A percentile compares a stretch with the other conserved stretches of the same genome.
Conservation (phyloP, 2,329 filamentous ascomycete genomes). For the Scedosporium minutisporum region DNA sequence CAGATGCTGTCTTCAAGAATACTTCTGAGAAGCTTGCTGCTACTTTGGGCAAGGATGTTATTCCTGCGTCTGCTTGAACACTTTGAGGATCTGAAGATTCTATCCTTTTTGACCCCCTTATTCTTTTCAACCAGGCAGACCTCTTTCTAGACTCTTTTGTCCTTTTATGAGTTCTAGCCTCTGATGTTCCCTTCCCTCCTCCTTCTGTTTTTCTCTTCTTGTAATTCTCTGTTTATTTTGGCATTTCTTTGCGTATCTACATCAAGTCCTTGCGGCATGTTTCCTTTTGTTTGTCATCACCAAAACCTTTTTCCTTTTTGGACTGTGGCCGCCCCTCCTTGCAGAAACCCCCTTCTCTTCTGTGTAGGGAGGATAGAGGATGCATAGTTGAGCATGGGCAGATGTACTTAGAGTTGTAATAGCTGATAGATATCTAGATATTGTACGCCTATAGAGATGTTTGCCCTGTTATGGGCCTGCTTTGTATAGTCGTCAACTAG, state of each 20-base stretch:
- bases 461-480: not conserved
- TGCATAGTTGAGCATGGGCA: too few species aligned
- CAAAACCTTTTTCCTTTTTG: not conserved
- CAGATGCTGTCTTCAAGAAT: constrained; percentile 50
- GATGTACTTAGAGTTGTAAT: not conserved
- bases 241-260: not conserved
- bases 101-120: not conserved
- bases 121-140: not conserved
- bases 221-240: not conserved
- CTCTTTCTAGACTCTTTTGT: not conserved
- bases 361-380: too few species aligned
- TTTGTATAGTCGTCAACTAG: not conserved
- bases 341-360: too few species aligned
- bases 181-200: not conserved
- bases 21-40: constrained; percentile 41
- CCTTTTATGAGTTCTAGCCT: not conserved
- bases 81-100: not conserved
- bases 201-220: not conserved
- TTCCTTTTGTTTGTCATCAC: not conserved
- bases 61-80: not conserved
- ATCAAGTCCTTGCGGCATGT: not conserved
- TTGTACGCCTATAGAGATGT: not conserved
- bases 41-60: constrained; percentile 29
- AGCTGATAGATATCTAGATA: not conserved
- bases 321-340: too few species aligned